Base-by-base conservation (phyloP, 2,329 filamentous ascomycete genomes). In the Ascochyta koolunga region DNA sequence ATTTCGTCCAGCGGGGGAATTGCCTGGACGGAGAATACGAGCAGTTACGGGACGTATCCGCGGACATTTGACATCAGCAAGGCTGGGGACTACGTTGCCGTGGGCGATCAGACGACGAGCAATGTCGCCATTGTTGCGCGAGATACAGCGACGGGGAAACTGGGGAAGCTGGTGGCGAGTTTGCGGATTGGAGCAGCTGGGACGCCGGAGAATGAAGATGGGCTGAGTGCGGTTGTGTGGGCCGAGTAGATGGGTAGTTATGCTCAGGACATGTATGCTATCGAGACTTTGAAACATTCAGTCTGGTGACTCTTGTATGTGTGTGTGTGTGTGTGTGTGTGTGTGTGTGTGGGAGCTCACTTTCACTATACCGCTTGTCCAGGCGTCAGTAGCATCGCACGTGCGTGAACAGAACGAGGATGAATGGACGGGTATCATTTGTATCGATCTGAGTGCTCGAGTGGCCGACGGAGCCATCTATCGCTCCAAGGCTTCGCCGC, bases 61-160 rank as follows among this genome's bases (percentile, higher is more conserved):
- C 65, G 72, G 7, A 74, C 72, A 1, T 74, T 74, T 31, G 65
- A 68, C 13, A 71, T 73, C 54, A 73, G 68, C 52, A 67, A 71
- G 40, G 69, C 62, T 7, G 70, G 71, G 13, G 62, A 67, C 15
- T 69, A 59, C 35, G 61, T 68, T 7, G 70, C 69, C 3, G 67
- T 72, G 46, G 70, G 68, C 11, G 68, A 68, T 21, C 69, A 73
- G 40, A 71, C 68, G 4, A 70, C 64, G 15, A 60, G 66, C 4
- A 71, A 71, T 35, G 68, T 73, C 3, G 70, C 68, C 1, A 69
- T 73, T 32, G 68, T 74, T 10, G 50, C 61, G 22, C 64, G 71
- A 39, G 66, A 72, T 42, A 24, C 56, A 2, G 50, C 42, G 15
- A 70, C 70, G 29, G 70, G 70, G 9, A 68, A 65, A 42, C 40